A percentile compares a stretch with the other conserved stretches of the same genome.
These are phyloP conservation scores for Pneumocystis carinii DNA, from an alignment of 1,139 yeast genomes.

Conservation along the genomic window DNA sequence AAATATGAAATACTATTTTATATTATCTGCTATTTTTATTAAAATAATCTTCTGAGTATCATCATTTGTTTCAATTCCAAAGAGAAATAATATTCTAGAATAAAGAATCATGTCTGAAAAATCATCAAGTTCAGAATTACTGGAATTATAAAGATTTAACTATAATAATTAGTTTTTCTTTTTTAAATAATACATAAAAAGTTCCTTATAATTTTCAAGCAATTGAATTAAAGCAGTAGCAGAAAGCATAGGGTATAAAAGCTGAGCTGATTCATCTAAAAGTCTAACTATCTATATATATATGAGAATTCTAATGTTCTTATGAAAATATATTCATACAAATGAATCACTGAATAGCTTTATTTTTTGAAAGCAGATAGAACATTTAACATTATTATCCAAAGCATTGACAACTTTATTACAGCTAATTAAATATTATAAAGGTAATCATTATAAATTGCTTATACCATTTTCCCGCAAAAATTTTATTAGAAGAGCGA, in stretches of 20 bases:
- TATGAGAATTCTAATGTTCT: background rate
- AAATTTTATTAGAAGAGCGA: background rate
- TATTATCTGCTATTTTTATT: background rate
- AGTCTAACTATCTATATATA: background rate
- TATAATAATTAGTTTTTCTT: background rate
- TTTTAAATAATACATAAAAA: background rate
- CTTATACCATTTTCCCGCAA: background rate
- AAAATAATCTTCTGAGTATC: background rate
- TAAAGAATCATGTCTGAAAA: background rate
- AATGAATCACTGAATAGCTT: background rate
- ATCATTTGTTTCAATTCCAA: background rate
- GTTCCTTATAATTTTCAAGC: background rate
- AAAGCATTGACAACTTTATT: background rate
- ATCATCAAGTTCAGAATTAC: background rate
- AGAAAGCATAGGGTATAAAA: background rate
- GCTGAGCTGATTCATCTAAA: background rate
- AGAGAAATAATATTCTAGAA: background rate
- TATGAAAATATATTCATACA: background rate
- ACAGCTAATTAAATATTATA: background rate
- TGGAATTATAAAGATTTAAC: background rate
- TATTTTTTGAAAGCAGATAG: background rate
- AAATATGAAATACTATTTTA: background rate
- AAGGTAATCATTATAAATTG: background rate
- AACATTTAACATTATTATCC: background rate
- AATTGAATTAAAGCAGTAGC: background rate